Percentiles rank a stretch among this genome's conserved stretches.
Conservation (phyloP, 441 rosid genomes). For the Populus hybrid region DNA sequence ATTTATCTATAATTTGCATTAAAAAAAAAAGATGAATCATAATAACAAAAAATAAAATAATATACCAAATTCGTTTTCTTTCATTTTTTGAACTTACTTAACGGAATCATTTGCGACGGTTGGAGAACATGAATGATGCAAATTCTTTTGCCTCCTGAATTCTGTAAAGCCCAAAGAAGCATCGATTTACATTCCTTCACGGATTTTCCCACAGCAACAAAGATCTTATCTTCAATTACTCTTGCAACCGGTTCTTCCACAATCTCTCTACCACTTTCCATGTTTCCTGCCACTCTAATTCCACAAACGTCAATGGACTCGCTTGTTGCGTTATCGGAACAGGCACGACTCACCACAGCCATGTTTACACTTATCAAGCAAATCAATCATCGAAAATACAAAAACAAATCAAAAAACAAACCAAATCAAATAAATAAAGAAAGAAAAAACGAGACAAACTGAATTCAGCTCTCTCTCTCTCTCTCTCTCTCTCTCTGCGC, state of each 20-base stretch:
- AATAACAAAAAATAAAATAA: too few species aligned
- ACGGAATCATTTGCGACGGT: constrained; percentile 63
- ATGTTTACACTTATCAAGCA: constrained; percentile 18
- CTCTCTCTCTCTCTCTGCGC: too few species aligned
- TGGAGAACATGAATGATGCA: constrained; percentile 72
- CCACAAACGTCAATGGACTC: constrained; percentile 36
- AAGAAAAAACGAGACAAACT: too few species aligned
- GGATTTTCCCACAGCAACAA: constrained; percentile 68
- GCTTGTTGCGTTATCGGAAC: constrained; percentile 31
- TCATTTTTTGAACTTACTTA: constrained; percentile 39
- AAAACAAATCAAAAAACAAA: too few species aligned
- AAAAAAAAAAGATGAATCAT: not conserved
- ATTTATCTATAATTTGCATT: not conserved
- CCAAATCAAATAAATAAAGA: not conserved
- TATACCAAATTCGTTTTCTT: not conserved
- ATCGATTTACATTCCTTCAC: constrained; percentile 52
- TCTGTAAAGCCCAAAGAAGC: constrained; percentile 71
- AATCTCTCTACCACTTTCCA: constrained; percentile 37
- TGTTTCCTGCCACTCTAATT: constrained; percentile 35
- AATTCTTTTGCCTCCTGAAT: constrained; percentile 71
- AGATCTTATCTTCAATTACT: constrained; percentile 60
- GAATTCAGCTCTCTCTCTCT: too few species aligned
- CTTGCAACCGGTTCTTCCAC: constrained; percentile 46
- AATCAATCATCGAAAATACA: not conserved
- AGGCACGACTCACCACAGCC: constrained; percentile 74